phyloP scores from a whole-genome alignment of 78 protist genomes.

The Acrasis kona region DNA sequence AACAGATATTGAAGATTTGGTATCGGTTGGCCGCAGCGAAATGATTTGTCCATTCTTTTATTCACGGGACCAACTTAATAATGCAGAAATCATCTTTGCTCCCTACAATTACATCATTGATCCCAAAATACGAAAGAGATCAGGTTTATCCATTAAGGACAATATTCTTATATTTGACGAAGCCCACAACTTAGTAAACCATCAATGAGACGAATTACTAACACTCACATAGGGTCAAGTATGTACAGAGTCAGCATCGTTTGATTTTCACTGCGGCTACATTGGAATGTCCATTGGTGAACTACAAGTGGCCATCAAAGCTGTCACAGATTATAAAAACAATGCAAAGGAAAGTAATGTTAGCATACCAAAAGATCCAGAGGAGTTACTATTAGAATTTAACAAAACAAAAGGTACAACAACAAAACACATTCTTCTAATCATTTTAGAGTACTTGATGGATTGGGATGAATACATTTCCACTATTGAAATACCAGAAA shows the following conservation, averaged over 20 bases:
- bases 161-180: slow-evolving; percentile 79
- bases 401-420: too few species aligned
- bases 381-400: too few species aligned
- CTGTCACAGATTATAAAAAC: not conserved
- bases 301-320: not conserved
- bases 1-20: slow-evolving; percentile 80
- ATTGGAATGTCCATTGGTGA: slow-evolving; percentile 13
- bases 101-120: slow-evolving; percentile 97
- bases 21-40: not conserved
- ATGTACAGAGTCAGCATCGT: slow-evolving; percentile 42
- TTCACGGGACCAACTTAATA: slow-evolving; percentile 11
- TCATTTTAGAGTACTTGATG: too few species aligned
- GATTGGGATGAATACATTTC: too few species aligned
- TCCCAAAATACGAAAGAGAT: slow-evolving; percentile 31
- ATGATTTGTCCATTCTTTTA: slow-evolving; percentile 86
- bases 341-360: too few species aligned
- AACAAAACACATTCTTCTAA: too few species aligned
- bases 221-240: too few species aligned
- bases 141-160: not conserved
- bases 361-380: too few species aligned
- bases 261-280: slow-evolving; percentile 22
- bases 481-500: too few species aligned
- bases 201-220: too few species aligned
- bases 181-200: slow-evolving; percentile 53
- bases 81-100: slow-evolving; percentile 72